Base-by-base conservation (phyloP, 108 stramenopile genomes). In the Cyclostephanos tholiformis region DNA sequence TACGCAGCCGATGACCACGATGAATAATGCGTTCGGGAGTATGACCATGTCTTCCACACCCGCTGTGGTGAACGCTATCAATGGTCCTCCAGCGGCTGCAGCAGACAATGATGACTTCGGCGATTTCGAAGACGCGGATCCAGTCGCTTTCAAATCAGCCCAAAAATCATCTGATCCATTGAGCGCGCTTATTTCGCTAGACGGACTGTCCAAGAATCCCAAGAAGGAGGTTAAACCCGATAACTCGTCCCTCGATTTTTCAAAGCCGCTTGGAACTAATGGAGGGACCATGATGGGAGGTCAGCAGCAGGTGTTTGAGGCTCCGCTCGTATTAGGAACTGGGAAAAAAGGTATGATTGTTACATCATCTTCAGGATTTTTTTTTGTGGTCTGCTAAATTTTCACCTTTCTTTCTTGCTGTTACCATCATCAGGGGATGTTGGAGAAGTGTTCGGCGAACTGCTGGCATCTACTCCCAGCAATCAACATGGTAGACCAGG, bases 131-230 rank as follows among this genome's bases (percentile, higher is more conserved):
- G 83, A 64, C 68, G 86, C 87, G 10, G 78, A 78, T 44, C 72
- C 85, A n/a, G 48, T 72, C 26, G 16, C 85, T 16, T 69, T 69
- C 27, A 71, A 79, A 48, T 39, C 85, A 2, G 52, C 56, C 20
- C 61, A 51, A 46, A 84, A 65, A 57, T 79, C 88, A 25, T 71
- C 76, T 25, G 93, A 95, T 81, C 93, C 93, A 6, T 43, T 95
- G 67, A 75, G 87, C 49, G 85, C 76, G 39, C 79, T 95, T 52
- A 90, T 95, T 59, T 89, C 88, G 0, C 82, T 95, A 20, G 93
- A 95, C 70, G 82, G 87, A 22, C 71, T 95, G 44, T 72, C 86
- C 25, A 92, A 92, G 75, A 94, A 94, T 81, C 20, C 65, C 26
- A 77, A 82, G 65, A 85, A 82, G 56, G 71, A 85, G 61, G 55